Conservation (phyloP, 257 asterid genomes). For the Jasminum sambac region DNA sequence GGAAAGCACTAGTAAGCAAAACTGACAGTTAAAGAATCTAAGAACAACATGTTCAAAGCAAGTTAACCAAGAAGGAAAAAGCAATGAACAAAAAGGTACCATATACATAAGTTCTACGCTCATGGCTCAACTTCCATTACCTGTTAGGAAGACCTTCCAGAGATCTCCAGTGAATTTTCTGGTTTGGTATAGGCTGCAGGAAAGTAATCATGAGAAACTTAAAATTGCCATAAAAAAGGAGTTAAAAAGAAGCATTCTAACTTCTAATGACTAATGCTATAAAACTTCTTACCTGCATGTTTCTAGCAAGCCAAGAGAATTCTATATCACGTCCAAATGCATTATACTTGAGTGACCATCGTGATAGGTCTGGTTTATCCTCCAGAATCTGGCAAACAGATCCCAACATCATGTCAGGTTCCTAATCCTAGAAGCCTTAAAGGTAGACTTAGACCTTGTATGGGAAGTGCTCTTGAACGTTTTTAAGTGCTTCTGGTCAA, state of each 20-base stretch:
- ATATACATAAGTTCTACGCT: not conserved
- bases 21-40: not conserved
- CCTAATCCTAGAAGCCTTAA: constrained; percentile 11
- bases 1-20: not conserved
- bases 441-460: not conserved
- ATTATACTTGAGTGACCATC: constrained; percentile 85
- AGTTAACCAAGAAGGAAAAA: not conserved
- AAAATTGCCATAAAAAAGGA: not conserved
- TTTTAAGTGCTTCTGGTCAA: no score
- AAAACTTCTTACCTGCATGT: constrained; percentile 70
- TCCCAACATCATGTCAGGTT: constrained; percentile 20
- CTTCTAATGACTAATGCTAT: constrained; percentile 3
- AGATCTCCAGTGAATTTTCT: constrained; percentile 97
- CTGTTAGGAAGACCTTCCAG: constrained; percentile 95
- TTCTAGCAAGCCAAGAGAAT: constrained; percentile 92
- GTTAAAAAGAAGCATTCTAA: not conserved
- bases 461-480: no score
- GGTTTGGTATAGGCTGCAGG: constrained; percentile 79
- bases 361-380: constrained; percentile 86
- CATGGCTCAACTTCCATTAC: constrained; percentile 30
- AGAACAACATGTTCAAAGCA: not conserved
- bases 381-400: constrained; percentile 61
- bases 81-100: not conserved
- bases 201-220: constrained; percentile 12
- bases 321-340: constrained; percentile 89